Evolutionary conservation across 441 rosid genomes (phyloP), one percentile per base, ranked within the genome.

Genomic region (Hura crepitans): DNA sequence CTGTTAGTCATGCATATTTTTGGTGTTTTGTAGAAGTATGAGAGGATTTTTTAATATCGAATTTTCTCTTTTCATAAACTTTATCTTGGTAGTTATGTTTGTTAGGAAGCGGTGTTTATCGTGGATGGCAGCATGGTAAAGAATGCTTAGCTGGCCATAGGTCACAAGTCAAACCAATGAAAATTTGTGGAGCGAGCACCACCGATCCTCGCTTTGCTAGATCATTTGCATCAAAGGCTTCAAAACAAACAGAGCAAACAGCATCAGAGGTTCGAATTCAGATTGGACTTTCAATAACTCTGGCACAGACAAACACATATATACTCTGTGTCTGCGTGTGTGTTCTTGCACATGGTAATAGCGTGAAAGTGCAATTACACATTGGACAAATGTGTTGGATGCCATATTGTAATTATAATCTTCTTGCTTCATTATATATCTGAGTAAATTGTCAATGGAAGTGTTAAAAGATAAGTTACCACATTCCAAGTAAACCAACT

Each of bases 181-280:
- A 75, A 60, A 73, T 65, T 50, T 37, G 65, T 63, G 72, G 69
- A 50, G 62, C 33, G 68, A 80, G 77, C 55, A 42, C 67, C 57
- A 39, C 14, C 9, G 71, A 76, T 61, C 73, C 75, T 76, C 73
- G 23, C 65, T 71, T 79, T 68, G 71, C 84, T 69, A 83, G 93
- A 81, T 75, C 89, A 55, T 87, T 87, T 78, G 89, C 97, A 3
- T 86, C 98, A 56, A 81, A 56, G 80, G 63, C 90, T 70, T 85
- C 97, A 43, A 84, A 80, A 76, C 65, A 80, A 76, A 59, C 81
- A 28, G 80, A 70, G 42, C 57, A 78, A 66, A 78, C 76, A 17
- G 72, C 66, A 31, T 84, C 91, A 65, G 84, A 91, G 96, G 97
- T 92, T 81, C 74, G 81, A 66, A 49, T 74, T 58, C 66, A 35